Evolutionary conservation across 2,329 filamentous ascomycete species (phyloP).

Genomic region (Aspergillus neotritici): DNA sequence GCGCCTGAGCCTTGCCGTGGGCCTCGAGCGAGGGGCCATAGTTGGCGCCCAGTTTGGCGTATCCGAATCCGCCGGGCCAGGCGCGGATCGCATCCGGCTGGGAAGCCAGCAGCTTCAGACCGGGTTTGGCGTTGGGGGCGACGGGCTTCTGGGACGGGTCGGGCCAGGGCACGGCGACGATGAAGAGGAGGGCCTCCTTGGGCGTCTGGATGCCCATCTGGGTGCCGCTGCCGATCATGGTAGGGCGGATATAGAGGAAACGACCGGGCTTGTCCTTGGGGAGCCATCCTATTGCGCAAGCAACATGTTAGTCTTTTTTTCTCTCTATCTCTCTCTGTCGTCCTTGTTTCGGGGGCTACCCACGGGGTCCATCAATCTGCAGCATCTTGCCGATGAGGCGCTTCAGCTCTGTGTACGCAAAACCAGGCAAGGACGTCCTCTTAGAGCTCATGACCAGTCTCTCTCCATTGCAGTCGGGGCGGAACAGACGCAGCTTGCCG

Average conservation of each 20-base stretch:
- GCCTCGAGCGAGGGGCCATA: slow-evolving; percentile 80
- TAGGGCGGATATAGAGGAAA: slow-evolving; percentile 81
- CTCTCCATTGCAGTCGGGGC: slow-evolving; percentile 65
- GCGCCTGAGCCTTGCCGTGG: slow-evolving; percentile 64
- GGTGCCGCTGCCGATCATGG: slow-evolving; percentile 75
- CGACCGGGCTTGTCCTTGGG: slow-evolving; percentile 55
- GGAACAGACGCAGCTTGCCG: slow-evolving; percentile 68
- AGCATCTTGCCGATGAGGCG: slow-evolving; percentile 68
- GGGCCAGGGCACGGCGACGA: slow-evolving; percentile 55
- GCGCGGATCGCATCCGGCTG: slow-evolving; percentile 79
- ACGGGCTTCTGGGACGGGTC: slow-evolving; percentile 25
- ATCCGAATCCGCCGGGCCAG: slow-evolving; percentile 90
- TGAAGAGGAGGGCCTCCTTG: slow-evolving; percentile 78
- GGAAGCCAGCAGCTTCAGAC: slow-evolving; percentile 68
- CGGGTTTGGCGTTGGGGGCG: slow-evolving; percentile 15
- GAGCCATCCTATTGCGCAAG: slow-evolving; percentile 58
- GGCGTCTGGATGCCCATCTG: slow-evolving; percentile 77
- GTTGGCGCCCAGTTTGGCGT: slow-evolving; percentile 88
- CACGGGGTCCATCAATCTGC: slow-evolving; percentile 53
- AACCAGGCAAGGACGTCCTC: slow-evolving; percentile 69
- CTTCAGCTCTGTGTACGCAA: slow-evolving; percentile 65
- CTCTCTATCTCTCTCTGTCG: no score
- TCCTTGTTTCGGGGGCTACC: slow-evolving; percentile 37
- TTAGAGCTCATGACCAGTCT: slow-evolving; percentile 53
- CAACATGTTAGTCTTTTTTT: background rate